These are phyloP conservation scores for Lachnellula willkommii DNA, from an alignment of 2,329 filamentous ascomycete genomes.

Conservation along the genomic window DNA sequence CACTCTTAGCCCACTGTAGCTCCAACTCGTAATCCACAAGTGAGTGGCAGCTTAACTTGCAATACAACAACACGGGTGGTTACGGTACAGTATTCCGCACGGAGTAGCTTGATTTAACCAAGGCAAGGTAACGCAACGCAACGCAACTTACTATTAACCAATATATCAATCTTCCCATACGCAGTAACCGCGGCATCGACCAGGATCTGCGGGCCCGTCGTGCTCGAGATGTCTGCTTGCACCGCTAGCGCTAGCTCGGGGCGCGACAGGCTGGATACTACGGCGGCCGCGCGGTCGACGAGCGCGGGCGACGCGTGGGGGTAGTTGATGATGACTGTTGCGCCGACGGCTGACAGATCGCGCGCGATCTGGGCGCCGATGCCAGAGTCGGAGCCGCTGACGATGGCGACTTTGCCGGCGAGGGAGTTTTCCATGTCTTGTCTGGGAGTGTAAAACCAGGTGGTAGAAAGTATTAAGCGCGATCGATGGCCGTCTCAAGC, in stretches of 20 bases:
- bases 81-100: too few species aligned
- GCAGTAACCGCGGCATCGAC: slow-evolving; percentile 32
- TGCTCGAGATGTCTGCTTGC: slow-evolving; percentile 38
- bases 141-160: slow-evolving; percentile 36
- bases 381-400: slow-evolving; percentile 34
- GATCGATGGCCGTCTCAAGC: too few species aligned
- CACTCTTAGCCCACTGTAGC: too few species aligned
- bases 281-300: neutral
- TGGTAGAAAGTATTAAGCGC: too few species aligned
- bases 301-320: slow-evolving; percentile 29
- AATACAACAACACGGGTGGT: too few species aligned
- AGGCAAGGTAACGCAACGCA: too few species aligned
- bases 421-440: neutral
- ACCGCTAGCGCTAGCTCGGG: slow-evolving; percentile 26
- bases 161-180: slow-evolving; percentile 38
- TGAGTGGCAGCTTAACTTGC: too few species aligned
- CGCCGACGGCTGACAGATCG: slow-evolving; percentile 39
- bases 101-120: too few species aligned
- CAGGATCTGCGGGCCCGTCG: slow-evolving; percentile 33
- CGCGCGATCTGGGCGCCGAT: slow-evolving; percentile 39
- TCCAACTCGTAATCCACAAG: too few species aligned
- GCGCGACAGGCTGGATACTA: neutral
- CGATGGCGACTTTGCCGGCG: neutral
- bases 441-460: neutral
- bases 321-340: slow-evolving; percentile 43